A percentile compares a stretch with the other conserved stretches of the same genome.
phyloP scores from a whole-genome alignment of 805 yeast species.

The Kazachstania kunashirensis region DNA sequence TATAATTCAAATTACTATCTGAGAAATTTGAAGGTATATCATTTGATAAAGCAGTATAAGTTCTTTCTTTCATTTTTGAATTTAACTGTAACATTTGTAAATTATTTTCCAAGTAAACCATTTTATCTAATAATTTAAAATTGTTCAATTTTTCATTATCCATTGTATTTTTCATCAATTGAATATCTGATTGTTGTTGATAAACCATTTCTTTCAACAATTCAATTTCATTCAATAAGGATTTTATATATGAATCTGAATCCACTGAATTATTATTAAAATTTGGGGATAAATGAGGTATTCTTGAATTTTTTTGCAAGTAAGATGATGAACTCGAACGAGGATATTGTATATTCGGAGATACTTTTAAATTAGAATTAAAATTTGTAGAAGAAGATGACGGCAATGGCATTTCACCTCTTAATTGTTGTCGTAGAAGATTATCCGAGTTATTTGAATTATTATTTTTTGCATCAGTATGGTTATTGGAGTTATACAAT shows the following conservation, averaged over 20 bases:
- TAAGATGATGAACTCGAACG: background rate
- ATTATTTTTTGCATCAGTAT: background rate
- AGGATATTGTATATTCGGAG: background rate
- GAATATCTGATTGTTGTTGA: constrained; percentile 18
- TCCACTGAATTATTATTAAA: background rate
- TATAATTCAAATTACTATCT: no score
- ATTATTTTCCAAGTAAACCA: constrained; percentile 11
- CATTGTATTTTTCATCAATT: constrained; percentile 12
- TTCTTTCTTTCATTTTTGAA: no score
- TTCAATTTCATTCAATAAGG: constrained; percentile 12
- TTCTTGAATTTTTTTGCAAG: no score
- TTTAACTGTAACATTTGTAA: constrained; percentile 7
- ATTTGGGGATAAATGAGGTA: no score
- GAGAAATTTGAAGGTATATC: no score
- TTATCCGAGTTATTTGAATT: background rate
- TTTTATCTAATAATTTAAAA: constrained; percentile 10
- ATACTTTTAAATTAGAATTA: background rate
- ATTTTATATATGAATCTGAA: background rate
- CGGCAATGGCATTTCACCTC: constrained; percentile 3
- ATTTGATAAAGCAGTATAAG: no score
- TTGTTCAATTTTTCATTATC: constrained; percentile 10
- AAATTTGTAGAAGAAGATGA: background rate
- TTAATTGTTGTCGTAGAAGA: constrained; percentile 5
- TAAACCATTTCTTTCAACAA: constrained; percentile 12
- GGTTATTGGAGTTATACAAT: background rate